These are phyloP conservation scores for Didymella keratinophila DNA, from an alignment of 2,329 filamentous ascomycete genomes.

Conservation along the genomic window DNA sequence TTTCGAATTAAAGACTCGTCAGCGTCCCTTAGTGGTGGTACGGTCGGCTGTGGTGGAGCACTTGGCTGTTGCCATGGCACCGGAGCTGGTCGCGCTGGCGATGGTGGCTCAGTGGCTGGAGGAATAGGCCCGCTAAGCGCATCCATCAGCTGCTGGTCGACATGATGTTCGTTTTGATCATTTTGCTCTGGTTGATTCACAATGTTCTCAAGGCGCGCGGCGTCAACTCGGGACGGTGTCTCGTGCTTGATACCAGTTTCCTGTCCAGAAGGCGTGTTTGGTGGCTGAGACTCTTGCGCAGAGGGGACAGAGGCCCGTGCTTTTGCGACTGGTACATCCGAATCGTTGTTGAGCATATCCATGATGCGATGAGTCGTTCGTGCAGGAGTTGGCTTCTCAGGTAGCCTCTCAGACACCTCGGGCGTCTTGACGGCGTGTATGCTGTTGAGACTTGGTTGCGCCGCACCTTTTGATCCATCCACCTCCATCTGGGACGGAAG, in stretches of 20 bases:
- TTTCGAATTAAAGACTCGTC: constrained; percentile 37
- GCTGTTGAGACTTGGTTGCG: constrained; percentile 22
- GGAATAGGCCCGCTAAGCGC: constrained; percentile 25
- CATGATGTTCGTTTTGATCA: constrained; percentile 31
- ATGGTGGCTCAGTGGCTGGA: constrained; percentile 29
- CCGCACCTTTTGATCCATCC: constrained; percentile 26
- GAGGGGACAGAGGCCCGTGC: constrained; percentile 29
- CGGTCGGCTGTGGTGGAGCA: constrained; percentile 19
- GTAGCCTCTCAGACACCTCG: constrained; percentile 27
- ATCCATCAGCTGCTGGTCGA: constrained; percentile 35
- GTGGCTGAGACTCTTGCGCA: constrained; percentile 24
- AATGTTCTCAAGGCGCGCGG: constrained; percentile 29
- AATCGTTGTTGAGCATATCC: constrained; percentile 49
- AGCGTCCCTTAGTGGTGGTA: constrained; percentile 27
- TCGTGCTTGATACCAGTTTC: constrained; percentile 24
- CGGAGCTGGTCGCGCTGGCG: constrained; percentile 27
- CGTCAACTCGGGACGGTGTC: constrained; percentile 31
- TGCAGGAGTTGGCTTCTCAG: constrained; percentile 33
- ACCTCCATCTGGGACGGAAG: constrained; percentile 31
- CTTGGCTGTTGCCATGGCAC: constrained; percentile 29
- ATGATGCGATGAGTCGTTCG: constrained; percentile 49
- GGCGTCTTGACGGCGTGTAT: constrained; percentile 13
- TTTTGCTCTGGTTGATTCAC: constrained; percentile 30
- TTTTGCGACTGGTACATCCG: constrained; percentile 39
- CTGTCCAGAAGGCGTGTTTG: constrained; percentile 26